These are phyloP conservation scores for Balakata baccata DNA, from an alignment of 345 rosid genomes.

Conservation along the genomic window DNA sequence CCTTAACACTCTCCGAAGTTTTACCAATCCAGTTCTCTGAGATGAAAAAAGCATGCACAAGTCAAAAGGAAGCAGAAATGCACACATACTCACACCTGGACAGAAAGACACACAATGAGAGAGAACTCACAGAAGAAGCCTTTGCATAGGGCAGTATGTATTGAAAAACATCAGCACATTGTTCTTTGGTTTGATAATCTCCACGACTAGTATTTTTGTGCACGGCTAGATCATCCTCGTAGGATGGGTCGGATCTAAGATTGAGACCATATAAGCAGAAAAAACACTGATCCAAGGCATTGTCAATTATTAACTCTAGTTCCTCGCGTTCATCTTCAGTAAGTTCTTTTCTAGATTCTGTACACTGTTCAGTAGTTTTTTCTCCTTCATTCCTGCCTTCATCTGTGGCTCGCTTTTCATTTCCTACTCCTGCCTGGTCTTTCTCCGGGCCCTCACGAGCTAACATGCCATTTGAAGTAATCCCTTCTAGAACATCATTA, in stretches of 20 bases:
- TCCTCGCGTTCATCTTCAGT: conserved; percentile 81
- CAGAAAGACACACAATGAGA: conserved; percentile 9
- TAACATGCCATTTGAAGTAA: conserved; percentile 21
- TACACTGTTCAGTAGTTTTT: conserved; percentile 29
- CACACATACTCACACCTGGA: not conserved
- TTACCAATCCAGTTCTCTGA: conserved; percentile 89
- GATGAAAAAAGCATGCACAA: conserved; percentile 17
- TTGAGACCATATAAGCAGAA: conserved; percentile 96
- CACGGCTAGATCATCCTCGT: conserved; percentile 80
- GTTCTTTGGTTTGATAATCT: conserved; percentile 97
- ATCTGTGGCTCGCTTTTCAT: conserved; percentile 24
- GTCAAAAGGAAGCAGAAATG: conserved; percentile 20
- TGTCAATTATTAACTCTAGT: conserved; percentile 75
- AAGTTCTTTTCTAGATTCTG: conserved; percentile 44
- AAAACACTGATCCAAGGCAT: conserved; percentile 91
- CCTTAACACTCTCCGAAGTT: conserved; percentile 93
- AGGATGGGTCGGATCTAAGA: conserved; percentile 82
- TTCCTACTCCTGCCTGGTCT: conserved; percentile 21
- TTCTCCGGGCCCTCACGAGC: conserved; percentile 25
- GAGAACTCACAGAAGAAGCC: conserved; percentile 79
- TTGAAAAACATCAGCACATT: conserved; percentile 96
- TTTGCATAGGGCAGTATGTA: conserved; percentile 86
- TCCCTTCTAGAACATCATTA: conserved; percentile 42
- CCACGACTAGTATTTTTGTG: conserved; percentile 91
- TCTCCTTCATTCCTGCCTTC: conserved; percentile 39